Base-by-base conservation (phyloP, 1,284 basidiomycete species). In the Tilletia walkeri region DNA sequence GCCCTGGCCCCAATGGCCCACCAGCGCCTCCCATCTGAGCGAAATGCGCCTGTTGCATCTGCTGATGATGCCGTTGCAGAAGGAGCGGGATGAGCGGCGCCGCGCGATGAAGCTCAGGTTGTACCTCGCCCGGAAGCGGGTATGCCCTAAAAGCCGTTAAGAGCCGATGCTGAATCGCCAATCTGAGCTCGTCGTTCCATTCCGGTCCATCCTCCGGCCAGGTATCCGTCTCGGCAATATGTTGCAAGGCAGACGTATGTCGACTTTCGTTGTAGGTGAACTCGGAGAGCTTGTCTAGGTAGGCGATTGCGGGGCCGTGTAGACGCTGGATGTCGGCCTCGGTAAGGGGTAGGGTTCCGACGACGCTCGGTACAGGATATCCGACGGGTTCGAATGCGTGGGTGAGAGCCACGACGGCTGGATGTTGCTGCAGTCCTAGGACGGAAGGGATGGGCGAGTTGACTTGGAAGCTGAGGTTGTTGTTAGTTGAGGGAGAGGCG, bases 141-240 rank as follows among this genome's bases (percentile, higher is more conserved):
- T 63, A 63, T 1, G 59, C 59, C 3, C 59, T 34, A 2, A 63
- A 63, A 9, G 38, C 59, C 16, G 34, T 38, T 3, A 63, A 41
- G 59, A 63, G 59, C 9, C 59, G 59, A 63, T 63, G 59, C 36
- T 63, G 59, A n/a, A 63, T 18, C 4, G 59, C 59, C 7, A 63
- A 3, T 34, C 59, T 24, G 18, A 63, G 59, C 14, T 63, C 59
- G n/a, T 63, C 36, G 36, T 63, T 36, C 59, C 59, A 63, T 9
- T 10, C 38, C 9, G 59, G 59, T 7, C 59, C 59, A 14, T 38
- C 9, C 16, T 36, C 34, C 9, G 38, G 59, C 59, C 59, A 63
- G 30, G 59, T n/a, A 12, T 63, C 59, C 4, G 34, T 38, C 7
- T 63, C 59, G 3, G 59, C 59, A 5, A 63, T 63, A 38, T 63